Evolutionary conservation across 73 alveolate species (phyloP), one percentile per base, ranked within the genome.

Genomic region (Diophrys sp.): DNA sequence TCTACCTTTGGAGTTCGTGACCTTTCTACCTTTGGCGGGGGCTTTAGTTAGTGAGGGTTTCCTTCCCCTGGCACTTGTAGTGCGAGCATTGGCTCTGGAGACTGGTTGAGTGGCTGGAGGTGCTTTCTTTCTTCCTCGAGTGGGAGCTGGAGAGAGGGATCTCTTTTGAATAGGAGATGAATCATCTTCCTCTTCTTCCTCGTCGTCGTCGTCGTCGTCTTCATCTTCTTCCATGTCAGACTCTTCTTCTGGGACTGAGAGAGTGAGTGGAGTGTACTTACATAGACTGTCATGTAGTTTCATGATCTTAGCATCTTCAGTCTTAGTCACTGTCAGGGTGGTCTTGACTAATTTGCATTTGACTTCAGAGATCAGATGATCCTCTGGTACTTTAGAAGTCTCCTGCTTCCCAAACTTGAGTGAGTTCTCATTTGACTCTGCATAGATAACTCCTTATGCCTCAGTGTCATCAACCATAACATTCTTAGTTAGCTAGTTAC

Each of bases 131-230:
- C 62, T 44, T 11, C 62, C 62, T 11, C 62, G 62, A 44, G 62
- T 44, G 18, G 62, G 5, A 11, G 5, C 18, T 44, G 5, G 5
- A 44, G 62, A 44, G 5, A 44, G 62, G 62, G 62, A 18, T 11
- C 25, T 56, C 78, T 29, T 71, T 72, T 0, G 29, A 27, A 71
- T 23, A 18, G 23, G 23, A 56, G 62, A 25, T 54, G 27, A 53
- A 18, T 80, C 77, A 0, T 80, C 82, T 55, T 71, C 82, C 70
- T 67, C 79, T 25, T 62, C 11, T 66, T 66, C 73, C 30, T 66
- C 73, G 5, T 23, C 73, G 28, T 66, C 73, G 18, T 5, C 78
- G 31, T 78, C 79, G 27, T 78, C 79, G 30, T 54, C 72, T 67
- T 78, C 87, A 2, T 69, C 87, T 26, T 78, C 84, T 24, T 33